These are phyloP conservation scores for Helotiales sp. DNA, from an alignment of 2,329 filamentous ascomycete species.

Conservation along the genomic window DNA sequence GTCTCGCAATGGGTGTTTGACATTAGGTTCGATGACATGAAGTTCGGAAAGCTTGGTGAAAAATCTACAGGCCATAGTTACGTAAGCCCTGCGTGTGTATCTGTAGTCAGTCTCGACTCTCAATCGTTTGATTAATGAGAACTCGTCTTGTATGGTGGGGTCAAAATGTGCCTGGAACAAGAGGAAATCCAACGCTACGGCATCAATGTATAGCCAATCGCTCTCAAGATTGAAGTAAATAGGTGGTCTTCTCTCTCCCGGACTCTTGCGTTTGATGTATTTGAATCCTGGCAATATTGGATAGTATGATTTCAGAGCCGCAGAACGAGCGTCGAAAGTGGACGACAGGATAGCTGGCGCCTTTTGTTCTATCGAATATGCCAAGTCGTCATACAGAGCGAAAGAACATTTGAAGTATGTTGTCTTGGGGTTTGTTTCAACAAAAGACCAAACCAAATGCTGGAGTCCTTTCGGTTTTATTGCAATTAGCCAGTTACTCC, in stretches of 20 bases:
- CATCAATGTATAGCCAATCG: constrained; percentile 3
- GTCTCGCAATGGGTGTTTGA: not conserved
- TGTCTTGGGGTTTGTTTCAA: not conserved
- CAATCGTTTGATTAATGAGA: not conserved
- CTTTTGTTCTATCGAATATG: not conserved
- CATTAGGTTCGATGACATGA: not conserved
- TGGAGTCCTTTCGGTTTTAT: constrained; percentile 9
- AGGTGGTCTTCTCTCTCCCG: not conserved
- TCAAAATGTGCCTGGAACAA: not conserved
- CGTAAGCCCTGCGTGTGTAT: too few relatives aligned
- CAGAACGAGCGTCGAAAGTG: not conserved
- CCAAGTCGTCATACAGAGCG: not conserved
- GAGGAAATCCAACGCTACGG: not conserved
- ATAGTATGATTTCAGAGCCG: not conserved
- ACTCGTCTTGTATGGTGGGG: not conserved
- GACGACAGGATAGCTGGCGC: not conserved
- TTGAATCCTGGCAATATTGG: not conserved
- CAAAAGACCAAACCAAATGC: constrained; percentile 7
- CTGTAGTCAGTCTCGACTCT: not conserved
- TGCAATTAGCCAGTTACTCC: not conserved
- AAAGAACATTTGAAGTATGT: not conserved
- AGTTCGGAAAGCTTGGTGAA: not conserved
- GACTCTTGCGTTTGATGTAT: too few relatives aligned
- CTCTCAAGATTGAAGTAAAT: constrained; percentile 1
- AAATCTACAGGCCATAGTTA: not conserved